Evolutionary conservation across 73 alveolate species (phyloP).

Genomic region (Symbiodinium pilosum): DNA sequence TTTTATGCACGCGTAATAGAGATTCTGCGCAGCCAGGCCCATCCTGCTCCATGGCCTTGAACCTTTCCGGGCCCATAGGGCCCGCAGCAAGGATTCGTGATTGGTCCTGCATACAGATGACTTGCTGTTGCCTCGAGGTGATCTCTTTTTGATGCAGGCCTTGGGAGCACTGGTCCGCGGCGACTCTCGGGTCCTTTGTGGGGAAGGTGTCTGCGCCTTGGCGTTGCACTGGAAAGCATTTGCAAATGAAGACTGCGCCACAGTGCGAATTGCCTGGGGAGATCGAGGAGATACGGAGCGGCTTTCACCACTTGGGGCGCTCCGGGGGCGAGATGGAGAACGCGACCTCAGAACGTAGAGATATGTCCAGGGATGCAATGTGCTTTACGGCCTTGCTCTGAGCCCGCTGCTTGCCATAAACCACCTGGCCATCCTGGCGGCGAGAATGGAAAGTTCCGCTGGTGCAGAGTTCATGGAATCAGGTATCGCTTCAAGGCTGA

Average conservation of each 20-base stretch:
- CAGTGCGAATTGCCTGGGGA: neutral
- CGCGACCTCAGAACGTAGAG: neutral
- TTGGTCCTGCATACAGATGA: conserved; percentile 12
- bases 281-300: neutral
- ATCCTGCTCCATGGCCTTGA: conserved; percentile 9
- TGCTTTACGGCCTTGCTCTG: neutral
- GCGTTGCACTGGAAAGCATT: too few relatives aligned
- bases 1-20: too few relatives aligned
- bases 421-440: conserved; percentile 10
- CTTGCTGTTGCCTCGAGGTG: neutral
- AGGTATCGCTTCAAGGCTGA: too few relatives aligned
- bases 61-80: neutral
- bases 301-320: neutral
- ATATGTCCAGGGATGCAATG: too few relatives aligned
- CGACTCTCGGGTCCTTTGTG: neutral
- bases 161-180: conserved; percentile 10
- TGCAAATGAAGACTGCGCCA: neutral
- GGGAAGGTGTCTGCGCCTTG: neutral
- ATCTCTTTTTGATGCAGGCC: neutral
- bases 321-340: neutral
- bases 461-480: too few relatives aligned
- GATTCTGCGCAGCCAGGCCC: neutral
- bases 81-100: neutral
- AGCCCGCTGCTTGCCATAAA: neutral
- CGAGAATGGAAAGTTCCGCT: too few relatives aligned